A percentile compares a stretch with the other conserved stretches of the same genome.
Conservation (phyloP, 2,329 filamentous ascomycete species). For the Alternaria novae-zelandiae region DNA sequence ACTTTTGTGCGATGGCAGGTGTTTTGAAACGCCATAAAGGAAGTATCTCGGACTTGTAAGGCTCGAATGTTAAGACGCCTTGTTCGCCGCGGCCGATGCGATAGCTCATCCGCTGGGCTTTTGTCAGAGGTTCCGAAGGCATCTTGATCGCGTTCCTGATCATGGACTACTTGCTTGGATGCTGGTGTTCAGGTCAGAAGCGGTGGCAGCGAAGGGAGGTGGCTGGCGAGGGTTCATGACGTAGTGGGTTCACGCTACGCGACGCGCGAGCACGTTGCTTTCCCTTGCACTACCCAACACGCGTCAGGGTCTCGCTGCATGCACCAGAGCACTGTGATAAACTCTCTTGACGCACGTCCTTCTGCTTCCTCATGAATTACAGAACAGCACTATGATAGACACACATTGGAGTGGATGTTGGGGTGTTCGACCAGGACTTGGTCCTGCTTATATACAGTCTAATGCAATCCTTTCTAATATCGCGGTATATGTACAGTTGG, state of each 20-base stretch:
- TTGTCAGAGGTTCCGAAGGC: conserved; percentile 23
- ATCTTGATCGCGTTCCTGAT: background rate
- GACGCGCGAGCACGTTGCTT: conserved; percentile 21
- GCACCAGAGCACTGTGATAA: background rate
- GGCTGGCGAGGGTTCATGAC: conserved; percentile 21
- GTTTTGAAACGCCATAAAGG: conserved; percentile 67
- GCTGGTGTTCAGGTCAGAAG: background rate
- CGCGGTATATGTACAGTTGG: conserved; percentile 1
- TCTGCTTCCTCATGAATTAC: background rate
- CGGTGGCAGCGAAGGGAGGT: background rate
- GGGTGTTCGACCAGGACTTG: background rate
- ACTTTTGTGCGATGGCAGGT: conserved; percentile 57
- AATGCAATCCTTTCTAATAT: background rate
- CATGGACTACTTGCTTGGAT: background rate
- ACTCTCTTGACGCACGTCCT: background rate
- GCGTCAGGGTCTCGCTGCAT: background rate
- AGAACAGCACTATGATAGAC: background rate
- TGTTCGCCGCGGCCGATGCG: conserved; percentile 66
- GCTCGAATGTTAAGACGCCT: conserved; percentile 67
- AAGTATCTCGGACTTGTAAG: conserved; percentile 66
- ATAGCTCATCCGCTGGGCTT: conserved; percentile 58
- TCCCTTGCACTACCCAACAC: background rate
- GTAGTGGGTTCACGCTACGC: conserved; percentile 22
- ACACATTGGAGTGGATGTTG: background rate
- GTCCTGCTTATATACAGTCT: conserved; percentile 5